Evolutionary conservation across 2,329 filamentous ascomycete genomes (phyloP).

Genomic region (Ceratocystis lukuohia): DNA sequence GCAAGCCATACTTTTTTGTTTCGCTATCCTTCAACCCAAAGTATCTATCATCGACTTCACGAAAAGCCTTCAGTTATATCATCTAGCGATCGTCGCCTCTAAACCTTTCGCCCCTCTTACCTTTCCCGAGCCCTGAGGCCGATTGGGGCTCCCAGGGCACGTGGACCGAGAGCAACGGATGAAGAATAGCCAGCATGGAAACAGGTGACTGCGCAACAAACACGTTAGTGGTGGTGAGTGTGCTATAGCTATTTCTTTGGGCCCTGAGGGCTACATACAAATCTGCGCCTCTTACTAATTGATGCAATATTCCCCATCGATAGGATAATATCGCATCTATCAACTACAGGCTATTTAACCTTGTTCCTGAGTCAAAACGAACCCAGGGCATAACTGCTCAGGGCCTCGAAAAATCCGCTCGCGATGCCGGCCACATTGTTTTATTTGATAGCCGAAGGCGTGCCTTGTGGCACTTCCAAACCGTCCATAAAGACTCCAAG

Average conservation of each 20-base stretch:
- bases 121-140: constrained; percentile 14
- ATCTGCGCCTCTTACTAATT: not conserved
- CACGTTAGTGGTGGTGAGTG: constrained; percentile 42
- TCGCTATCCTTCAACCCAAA: not conserved
- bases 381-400: constrained; percentile 34
- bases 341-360: constrained; percentile 42
- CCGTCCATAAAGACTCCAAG: constrained; percentile 31
- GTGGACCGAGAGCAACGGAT: constrained; percentile 1
- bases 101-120: not conserved
- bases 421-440: constrained; percentile 40
- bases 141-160: constrained; percentile 19
- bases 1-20: not conserved
- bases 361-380: constrained; percentile 31
- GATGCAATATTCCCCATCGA: constrained; percentile 4
- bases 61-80: not conserved
- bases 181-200: constrained; percentile 39
- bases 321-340: constrained; percentile 46
- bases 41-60: not conserved
- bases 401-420: constrained; percentile 39
- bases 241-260: not conserved
- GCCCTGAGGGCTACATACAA: not conserved
- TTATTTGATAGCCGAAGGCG: constrained; percentile 38
- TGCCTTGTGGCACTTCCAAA: constrained; percentile 42
- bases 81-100: not conserved
- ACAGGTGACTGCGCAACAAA: constrained; percentile 51